phyloP scores from a whole-genome alignment of 2,329 filamentous ascomycete species.

The Dichotomopilus funicola region DNA sequence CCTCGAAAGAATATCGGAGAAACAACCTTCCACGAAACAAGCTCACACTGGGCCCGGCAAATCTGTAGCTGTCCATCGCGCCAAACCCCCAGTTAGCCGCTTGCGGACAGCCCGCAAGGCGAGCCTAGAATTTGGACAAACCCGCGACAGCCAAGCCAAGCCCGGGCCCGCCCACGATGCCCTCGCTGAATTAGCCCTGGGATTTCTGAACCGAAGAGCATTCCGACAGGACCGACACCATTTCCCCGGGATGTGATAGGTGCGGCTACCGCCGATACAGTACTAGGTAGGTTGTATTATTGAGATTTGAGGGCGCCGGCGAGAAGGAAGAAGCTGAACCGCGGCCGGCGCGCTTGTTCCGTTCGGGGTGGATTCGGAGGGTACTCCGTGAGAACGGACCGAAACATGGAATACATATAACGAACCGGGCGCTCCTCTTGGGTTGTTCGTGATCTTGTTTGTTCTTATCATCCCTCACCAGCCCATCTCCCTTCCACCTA shows the following conservation, averaged over 20 bases:
- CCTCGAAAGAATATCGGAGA: neutral
- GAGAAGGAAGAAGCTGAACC: neutral
- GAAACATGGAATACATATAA: conserved; percentile 6
- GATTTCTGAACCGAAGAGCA: no score
- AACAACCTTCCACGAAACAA: neutral
- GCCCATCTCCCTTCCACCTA: neutral
- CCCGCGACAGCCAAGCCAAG: neutral
- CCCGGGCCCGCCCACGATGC: neutral
- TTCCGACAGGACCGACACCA: neutral
- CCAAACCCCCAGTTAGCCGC: neutral
- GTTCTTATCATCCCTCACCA: neutral
- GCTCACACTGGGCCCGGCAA: neutral
- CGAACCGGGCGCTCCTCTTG: neutral
- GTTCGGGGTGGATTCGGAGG: neutral
- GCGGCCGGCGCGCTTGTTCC: neutral
- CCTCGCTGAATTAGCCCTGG: neutral
- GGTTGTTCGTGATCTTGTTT: neutral
- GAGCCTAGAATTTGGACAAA: neutral
- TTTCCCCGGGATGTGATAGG: conserved; percentile 1
- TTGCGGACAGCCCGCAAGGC: no score
- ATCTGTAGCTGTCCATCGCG: neutral
- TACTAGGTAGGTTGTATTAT: neutral
- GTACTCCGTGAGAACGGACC: conserved; percentile 4
- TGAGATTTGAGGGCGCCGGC: neutral
- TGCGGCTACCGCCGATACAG: neutral